These are phyloP conservation scores for Tremellales sp. DNA, from an alignment of 1,284 basidiomycete genomes.

Conservation along the genomic window DNA sequence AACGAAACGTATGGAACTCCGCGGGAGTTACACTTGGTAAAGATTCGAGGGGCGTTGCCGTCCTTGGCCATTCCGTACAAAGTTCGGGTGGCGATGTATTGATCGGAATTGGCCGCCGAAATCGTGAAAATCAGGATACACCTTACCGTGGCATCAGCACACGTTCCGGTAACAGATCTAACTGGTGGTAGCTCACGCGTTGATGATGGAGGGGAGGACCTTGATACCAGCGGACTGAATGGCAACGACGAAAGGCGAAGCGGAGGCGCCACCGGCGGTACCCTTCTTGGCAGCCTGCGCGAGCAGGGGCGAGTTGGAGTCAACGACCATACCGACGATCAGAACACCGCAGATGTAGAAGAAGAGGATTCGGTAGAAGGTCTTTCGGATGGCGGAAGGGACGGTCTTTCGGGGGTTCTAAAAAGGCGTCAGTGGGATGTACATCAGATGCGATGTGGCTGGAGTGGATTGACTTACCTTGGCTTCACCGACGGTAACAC, in stretches of 20 bases:
- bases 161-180: not conserved
- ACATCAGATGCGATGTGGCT: no score
- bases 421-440: not conserved
- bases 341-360: slow-evolving; percentile 41
- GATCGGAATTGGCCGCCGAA: slow-evolving; percentile 52
- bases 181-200: slow-evolving; percentile 33
- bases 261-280: slow-evolving; percentile 57
- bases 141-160: not conserved
- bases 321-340: slow-evolving; percentile 62
- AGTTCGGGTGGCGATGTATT: slow-evolving; percentile 54
- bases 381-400: slow-evolving; percentile 56
- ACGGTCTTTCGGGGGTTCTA: slow-evolving; percentile 60
- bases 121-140: slow-evolving; percentile 43
- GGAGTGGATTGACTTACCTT: slow-evolving; percentile 20
- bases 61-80: slow-evolving; percentile 55
- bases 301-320: slow-evolving; percentile 43
- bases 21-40: slow-evolving; percentile 47
- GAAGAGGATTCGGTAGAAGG: slow-evolving; percentile 54
- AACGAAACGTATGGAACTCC: slow-evolving; percentile 52
- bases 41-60: slow-evolving; percentile 54
- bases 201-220: slow-evolving; percentile 50
- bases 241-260: slow-evolving; percentile 72
- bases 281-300: slow-evolving; percentile 55
- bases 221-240: slow-evolving; percentile 49
- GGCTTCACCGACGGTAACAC: slow-evolving; percentile 51